Percentiles rank a stretch among this genome's conserved stretches.
Conservation (phyloP, 179 eudicot genomes). For the Silene noctiflora region DNA sequence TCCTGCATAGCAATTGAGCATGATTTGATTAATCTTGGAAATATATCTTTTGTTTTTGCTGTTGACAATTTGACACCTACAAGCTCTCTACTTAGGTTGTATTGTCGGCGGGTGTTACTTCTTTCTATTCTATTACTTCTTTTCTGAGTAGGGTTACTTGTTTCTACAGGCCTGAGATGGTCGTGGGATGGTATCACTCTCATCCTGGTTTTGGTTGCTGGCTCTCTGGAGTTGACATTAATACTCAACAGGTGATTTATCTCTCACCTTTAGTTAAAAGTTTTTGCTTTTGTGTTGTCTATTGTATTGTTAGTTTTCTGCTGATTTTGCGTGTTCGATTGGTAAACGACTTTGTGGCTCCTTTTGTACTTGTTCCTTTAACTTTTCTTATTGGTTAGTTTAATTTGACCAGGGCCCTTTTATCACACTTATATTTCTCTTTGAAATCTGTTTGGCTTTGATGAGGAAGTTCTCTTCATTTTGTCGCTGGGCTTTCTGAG, state of each 20-base stretch:
- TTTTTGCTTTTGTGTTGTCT: neutral
- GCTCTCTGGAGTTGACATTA: conserved; percentile 90
- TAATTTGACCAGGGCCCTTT: neutral
- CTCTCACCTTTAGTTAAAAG: neutral
- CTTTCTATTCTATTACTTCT: neutral
- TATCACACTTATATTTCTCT: neutral
- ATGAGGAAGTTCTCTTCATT: neutral
- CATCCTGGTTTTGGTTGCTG: conserved; percentile 97
- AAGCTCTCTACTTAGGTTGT: neutral
- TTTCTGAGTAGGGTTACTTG: neutral
- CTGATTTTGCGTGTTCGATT: too few relatives aligned
- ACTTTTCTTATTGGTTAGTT: neutral
- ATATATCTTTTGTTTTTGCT: neutral
- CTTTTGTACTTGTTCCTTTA: too few relatives aligned
- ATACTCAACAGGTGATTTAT: conserved; percentile 70
- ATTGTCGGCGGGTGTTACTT: neutral
- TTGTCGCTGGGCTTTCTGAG: neutral
- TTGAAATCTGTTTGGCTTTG: neutral
- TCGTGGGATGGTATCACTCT: conserved; percentile 55
- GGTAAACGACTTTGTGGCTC: neutral
- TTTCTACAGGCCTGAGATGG: conserved; percentile 69
- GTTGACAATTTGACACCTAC: neutral
- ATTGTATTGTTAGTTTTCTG: too few relatives aligned
- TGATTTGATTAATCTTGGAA: neutral
- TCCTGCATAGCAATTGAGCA: neutral